Evolutionary conservation across 2,329 filamentous ascomycete genomes (phyloP).

Genomic region (Aspergillus neoniger): DNA sequence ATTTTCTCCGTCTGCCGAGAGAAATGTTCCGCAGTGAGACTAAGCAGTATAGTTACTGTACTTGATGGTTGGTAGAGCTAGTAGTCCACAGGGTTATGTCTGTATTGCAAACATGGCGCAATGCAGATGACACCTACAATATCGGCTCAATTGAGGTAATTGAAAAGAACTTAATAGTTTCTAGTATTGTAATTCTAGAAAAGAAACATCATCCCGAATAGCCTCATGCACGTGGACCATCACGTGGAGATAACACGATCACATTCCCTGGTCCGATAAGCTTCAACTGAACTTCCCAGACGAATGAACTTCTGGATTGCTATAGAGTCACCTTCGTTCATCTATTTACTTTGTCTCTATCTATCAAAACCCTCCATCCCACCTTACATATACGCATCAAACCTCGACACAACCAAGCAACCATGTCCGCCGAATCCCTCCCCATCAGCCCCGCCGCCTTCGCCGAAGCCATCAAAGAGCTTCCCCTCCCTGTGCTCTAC

Average conservation of each 20-base stretch:
- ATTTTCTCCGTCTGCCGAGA: conserved; percentile 22
- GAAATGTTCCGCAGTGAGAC: conserved; percentile 19
- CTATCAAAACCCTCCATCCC: background rate
- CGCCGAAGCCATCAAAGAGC: conserved; percentile 57
- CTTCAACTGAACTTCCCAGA: background rate
- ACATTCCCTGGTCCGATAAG: background rate
- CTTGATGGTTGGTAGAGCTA: too few species aligned
- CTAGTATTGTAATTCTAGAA: too few species aligned
- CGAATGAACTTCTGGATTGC: background rate
- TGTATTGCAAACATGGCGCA: too few species aligned
- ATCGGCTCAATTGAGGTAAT: too few species aligned
- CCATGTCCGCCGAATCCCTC: conserved; percentile 52
- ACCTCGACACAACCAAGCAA: background rate
- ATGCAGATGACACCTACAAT: too few species aligned
- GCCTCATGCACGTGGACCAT: background rate
- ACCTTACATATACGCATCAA: too few species aligned
- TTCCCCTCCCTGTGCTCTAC: conserved; percentile 61
- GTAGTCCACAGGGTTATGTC: too few species aligned
- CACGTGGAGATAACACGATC: conserved; percentile 23
- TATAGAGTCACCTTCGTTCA: background rate
- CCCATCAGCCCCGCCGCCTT: conserved; percentile 56
- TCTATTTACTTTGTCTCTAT: background rate
- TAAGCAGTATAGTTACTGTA: too few species aligned
- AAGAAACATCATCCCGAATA: background rate
- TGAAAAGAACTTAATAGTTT: too few species aligned